Percentiles rank a stretch among this genome's conserved stretches.
phyloP scores from a whole-genome alignment of 148 eudicot genomes.

The Beta vulgaris region DNA sequence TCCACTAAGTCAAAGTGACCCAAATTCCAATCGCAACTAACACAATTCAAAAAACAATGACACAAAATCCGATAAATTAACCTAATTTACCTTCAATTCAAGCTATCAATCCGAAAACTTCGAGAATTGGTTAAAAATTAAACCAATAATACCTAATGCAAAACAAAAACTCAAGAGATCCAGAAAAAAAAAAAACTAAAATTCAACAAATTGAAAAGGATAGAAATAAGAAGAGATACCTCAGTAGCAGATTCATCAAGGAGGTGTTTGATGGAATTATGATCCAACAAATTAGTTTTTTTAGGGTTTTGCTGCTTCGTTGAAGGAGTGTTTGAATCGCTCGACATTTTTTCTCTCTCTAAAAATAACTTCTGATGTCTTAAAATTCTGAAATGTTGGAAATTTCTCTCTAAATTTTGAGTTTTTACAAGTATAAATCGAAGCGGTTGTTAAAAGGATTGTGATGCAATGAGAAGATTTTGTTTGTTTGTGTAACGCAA shows the following conservation, averaged over 20 bases:
- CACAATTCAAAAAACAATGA: background rate
- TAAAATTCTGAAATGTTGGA: background rate
- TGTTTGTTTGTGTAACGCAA: no score
- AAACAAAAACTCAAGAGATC: background rate
- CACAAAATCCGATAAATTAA: constrained; percentile 6
- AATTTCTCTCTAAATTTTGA: no score
- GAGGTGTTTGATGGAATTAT: constrained; percentile 67
- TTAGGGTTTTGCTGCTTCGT: constrained; percentile 45
- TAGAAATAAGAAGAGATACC: constrained; percentile 22
- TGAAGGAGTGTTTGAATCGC: background rate
- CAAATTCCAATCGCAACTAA: background rate
- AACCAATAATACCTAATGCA: no score
- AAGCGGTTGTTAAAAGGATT: no score
- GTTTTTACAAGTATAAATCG: no score
- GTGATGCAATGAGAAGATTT: no score
- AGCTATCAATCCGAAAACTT: background rate
- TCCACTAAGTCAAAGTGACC: background rate
- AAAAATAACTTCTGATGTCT: background rate
- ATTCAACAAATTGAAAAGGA: background rate
- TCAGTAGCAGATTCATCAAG: constrained; percentile 73
- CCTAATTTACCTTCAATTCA: background rate
- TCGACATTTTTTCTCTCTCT: constrained; percentile 33
- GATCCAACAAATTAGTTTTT: constrained; percentile 72
- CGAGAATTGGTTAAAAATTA: background rate
- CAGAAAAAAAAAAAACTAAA: background rate